Evolutionary conservation across 805 yeast species (phyloP), one percentile per base, ranked within the genome.

Genomic region (Kodamaea restingae): DNA sequence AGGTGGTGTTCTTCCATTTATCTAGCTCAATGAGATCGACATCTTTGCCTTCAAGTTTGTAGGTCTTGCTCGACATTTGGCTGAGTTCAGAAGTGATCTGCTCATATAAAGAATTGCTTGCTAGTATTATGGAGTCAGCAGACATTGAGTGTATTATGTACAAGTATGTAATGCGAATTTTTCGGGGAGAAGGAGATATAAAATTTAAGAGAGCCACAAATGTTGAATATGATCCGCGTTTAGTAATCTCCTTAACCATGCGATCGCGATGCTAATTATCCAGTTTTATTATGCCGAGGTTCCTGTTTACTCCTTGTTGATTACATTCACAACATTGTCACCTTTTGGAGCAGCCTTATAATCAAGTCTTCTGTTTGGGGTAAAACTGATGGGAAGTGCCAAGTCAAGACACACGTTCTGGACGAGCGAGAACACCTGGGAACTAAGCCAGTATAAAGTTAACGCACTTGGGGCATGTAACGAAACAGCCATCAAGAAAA

Each of bases 401-500:
- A 67, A 63, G 53, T 90, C 93, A 52, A 91, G 62, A 12, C 84
- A 43, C 10, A 83, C 57, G 56, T 90, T 91, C 51, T 91, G 97
- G 0, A 76, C 44, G 43, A 86, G 62, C 2, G 97, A 88, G 55
- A 71, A 90, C 3, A 73, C 49, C 55, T 88, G 90, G 0, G 96
- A 88, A 33, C 91, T 79, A 21, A 87, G 72, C 98, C 98, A 91
- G 61, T 90, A 91, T n/a, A 88, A 56, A 0, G 83, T 77, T 25
- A 90, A 63, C 0, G 95, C 87, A 20, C 81, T 67, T 0, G 98
- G 95, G 0, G 95, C 95, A 51, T 88, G 93, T 29, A 88, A 76
- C 0, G 95, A 72, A 14, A 88, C 68, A 4, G 88, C 88, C 83
- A 88, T 87, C 61, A 91, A 68, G 47, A 86, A 78, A 1, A 88